Evolutionary conservation across 139 green algal species (phyloP).

Genomic region (Haematococcus lacustris): DNA sequence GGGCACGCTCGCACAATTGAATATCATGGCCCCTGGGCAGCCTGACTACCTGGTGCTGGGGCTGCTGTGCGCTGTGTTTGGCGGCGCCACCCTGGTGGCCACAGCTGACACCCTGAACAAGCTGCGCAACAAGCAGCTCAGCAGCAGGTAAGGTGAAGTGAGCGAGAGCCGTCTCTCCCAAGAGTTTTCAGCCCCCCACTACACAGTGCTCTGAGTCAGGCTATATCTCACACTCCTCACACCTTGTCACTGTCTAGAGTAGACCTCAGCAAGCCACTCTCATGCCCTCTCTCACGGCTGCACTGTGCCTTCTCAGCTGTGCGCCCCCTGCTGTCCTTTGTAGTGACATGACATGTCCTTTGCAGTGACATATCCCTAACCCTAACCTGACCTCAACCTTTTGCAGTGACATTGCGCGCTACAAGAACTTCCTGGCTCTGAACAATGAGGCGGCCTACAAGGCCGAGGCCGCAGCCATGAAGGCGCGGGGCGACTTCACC

Average conservation of each 20-base stretch:
- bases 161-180: neutral
- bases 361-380: no score
- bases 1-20: conserved; percentile 26
- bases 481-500: conserved; percentile 39
- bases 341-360: no score
- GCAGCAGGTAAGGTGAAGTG: conserved; percentile 19
- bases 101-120: conserved; percentile 34
- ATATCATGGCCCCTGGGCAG: conserved; percentile 25
- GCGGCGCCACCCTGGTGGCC: conserved; percentile 30
- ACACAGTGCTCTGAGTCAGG: no score
- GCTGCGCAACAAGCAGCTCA: conserved; percentile 38
- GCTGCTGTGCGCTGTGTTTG: conserved; percentile 23
- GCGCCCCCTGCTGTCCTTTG: no score
- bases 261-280: no score
- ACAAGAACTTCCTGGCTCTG: conserved; percentile 59
- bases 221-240: no score
- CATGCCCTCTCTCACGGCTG: no score
- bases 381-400: no score
- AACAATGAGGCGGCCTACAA: conserved; percentile 39
- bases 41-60: conserved; percentile 27
- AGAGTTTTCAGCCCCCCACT: no score
- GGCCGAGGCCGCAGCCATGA: conserved; percentile 31
- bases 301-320: no score
- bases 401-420: conserved; percentile 21
- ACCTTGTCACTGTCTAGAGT: no score